Evolutionary conservation across 371 early-diverging fungal species (phyloP).

Genomic region (Rhizopus sp.): DNA sequence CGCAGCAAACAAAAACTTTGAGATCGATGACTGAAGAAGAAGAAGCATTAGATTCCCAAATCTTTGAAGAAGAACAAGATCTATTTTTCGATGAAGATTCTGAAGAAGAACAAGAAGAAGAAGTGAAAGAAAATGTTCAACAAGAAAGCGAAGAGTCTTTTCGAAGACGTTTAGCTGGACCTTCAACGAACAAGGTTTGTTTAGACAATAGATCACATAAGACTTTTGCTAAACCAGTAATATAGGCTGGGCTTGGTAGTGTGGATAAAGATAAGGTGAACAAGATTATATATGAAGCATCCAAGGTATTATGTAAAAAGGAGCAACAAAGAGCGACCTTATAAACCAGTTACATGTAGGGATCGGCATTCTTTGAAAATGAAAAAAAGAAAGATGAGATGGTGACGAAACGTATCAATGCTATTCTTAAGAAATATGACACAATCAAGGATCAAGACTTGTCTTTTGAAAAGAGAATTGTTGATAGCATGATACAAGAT

Average conservation of each 20-base stretch:
- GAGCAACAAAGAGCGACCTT: not conserved
- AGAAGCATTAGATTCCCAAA: conserved; percentile 29
- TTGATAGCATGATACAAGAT: conserved; percentile 43
- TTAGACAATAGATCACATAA: not conserved
- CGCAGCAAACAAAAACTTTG: not conserved
- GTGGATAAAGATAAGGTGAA: conserved; percentile 52
- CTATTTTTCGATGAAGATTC: conserved; percentile 34
- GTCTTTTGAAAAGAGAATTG: conserved; percentile 36
- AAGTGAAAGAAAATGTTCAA: conserved; percentile 1
- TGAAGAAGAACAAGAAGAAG: conserved; percentile 6
- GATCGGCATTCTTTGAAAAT: conserved; percentile 61
- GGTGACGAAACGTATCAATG: conserved; percentile 48
- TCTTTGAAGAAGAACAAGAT: conserved; percentile 40
- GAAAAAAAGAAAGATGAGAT: conserved; percentile 52
- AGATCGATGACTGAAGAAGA: not conserved
- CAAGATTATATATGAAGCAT: conserved; percentile 60
- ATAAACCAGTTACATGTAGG: conserved; percentile 29
- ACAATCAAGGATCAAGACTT: conserved; percentile 40
- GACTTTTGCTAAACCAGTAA: not conserved
- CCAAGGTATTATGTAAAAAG: conserved; percentile 42
- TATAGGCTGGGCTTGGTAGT: conserved; percentile 49
- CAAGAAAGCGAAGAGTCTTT: conserved; percentile 23
- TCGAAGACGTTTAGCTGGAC: conserved; percentile 39
- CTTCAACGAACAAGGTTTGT: conserved; percentile 37
- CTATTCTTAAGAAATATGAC: conserved; percentile 45